phyloP scores from a whole-genome alignment of 305 asterid genomes.

The Fraxinus latifolia region DNA sequence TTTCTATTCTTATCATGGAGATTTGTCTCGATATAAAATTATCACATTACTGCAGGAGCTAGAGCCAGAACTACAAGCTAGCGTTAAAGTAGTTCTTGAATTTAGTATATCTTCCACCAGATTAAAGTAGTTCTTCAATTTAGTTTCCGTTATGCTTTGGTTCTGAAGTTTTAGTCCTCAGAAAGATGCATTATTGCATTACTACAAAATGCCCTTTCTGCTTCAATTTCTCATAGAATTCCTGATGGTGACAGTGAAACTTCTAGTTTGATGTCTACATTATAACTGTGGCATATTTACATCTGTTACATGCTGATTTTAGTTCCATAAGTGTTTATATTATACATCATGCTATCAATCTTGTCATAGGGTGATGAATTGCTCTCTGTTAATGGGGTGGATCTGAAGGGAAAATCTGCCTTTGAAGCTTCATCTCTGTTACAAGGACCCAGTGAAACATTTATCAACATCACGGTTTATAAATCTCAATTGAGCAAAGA shows the following conservation, averaged over 20 bases:
- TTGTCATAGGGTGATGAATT: slow-evolving; percentile 81
- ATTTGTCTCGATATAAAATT: not conserved
- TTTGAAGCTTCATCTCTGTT: slow-evolving; percentile 84
- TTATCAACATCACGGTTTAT: slow-evolving; percentile 65
- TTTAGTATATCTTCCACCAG: not conserved
- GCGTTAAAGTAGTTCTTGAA: not conserved
- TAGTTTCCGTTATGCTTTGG: not conserved
- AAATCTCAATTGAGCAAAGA: slow-evolving; percentile 18
- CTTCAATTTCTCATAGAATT: not conserved
- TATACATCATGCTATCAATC: slow-evolving; percentile 8
- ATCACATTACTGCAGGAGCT: not conserved
- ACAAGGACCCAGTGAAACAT: slow-evolving; percentile 90
- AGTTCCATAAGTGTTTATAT: slow-evolving; percentile 15
- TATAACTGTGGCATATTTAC: not conserved
- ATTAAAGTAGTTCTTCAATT: not conserved
- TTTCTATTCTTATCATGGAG: not conserved
- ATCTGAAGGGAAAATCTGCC: slow-evolving; percentile 83
- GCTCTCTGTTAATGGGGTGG: slow-evolving; percentile 73
- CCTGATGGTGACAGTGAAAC: not conserved
- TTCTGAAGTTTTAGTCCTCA: slow-evolving; percentile 7
- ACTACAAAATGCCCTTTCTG: not conserved
- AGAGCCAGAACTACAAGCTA: not conserved
- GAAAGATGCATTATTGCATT: not conserved
- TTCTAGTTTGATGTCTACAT: slow-evolving; percentile 1
- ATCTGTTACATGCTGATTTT: slow-evolving; percentile 12